phyloP scores from a whole-genome alignment of 768 basidiomycete genomes.

The Amanita rubescens region DNA sequence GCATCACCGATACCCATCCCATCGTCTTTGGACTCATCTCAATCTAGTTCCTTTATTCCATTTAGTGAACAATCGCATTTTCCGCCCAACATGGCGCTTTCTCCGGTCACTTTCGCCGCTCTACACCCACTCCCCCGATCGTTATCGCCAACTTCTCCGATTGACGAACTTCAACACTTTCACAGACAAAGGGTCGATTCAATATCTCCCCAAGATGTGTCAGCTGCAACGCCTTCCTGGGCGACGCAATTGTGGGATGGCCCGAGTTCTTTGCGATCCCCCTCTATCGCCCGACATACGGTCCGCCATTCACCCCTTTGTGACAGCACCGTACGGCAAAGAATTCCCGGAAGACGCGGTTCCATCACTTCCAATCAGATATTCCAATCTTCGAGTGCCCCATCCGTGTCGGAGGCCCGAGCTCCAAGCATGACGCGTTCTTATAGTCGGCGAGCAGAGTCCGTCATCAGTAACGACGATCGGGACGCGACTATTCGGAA shows the following conservation, averaged over 20 bases:
- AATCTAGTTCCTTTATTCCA: slow-evolving; percentile 39
- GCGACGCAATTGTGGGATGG: slow-evolving; percentile 59
- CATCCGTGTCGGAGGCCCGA: slow-evolving; percentile 43
- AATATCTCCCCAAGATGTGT: slow-evolving; percentile 55
- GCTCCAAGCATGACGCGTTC: slow-evolving; percentile 44
- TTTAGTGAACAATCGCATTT: slow-evolving; percentile 42
- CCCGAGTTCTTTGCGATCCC: slow-evolving; percentile 36
- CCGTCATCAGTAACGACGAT: slow-evolving; percentile 52
- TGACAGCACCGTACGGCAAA: slow-evolving; percentile 32
- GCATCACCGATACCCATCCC: slow-evolving; percentile 64
- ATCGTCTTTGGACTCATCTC: slow-evolving; percentile 32
- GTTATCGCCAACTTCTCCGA: slow-evolving; percentile 47
- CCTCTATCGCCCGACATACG: slow-evolving; percentile 36
- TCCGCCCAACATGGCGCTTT: slow-evolving; percentile 44
- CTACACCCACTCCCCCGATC: slow-evolving; percentile 58
- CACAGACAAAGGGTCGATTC: slow-evolving; percentile 40
- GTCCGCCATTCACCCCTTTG: slow-evolving; percentile 42
- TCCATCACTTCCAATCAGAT: slow-evolving; percentile 43
- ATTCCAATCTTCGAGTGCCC: slow-evolving; percentile 70
- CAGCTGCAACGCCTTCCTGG: slow-evolving; percentile 56
- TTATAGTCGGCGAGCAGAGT: slow-evolving; percentile 65
- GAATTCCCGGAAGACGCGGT: slow-evolving; percentile 36
- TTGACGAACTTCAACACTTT: slow-evolving; percentile 35
- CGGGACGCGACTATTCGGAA: slow-evolving; percentile 69
- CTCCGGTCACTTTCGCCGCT: slow-evolving; percentile 53